phyloP scores from a whole-genome alignment of 495 filamentous ascomycete species.

The Parathielavia appendiculata region DNA sequence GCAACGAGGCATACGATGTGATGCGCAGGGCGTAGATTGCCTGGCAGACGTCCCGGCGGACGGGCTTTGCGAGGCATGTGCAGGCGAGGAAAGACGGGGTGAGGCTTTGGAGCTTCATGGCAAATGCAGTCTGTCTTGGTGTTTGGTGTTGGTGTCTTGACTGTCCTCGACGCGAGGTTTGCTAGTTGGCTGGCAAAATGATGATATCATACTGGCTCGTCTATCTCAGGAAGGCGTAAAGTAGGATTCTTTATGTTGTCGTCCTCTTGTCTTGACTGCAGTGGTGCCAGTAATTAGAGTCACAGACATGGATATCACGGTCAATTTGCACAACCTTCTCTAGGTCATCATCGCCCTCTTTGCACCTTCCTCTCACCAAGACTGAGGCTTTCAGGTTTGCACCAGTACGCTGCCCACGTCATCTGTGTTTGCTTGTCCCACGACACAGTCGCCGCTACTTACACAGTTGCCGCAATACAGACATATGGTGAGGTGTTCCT shows the following conservation, averaged over 20 bases:
- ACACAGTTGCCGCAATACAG: conserved; percentile 1
- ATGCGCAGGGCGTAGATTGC: conserved; percentile 22
- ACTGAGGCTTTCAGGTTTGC: not conserved
- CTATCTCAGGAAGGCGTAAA: no score
- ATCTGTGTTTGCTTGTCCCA: conserved; percentile 11
- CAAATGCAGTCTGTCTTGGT: no score
- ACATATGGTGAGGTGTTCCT: conserved; percentile 1
- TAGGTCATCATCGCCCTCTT: not conserved
- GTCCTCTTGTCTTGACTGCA: no score
- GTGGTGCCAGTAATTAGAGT: no score
- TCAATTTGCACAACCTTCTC: not conserved
- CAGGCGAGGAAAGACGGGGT: conserved; percentile 15
- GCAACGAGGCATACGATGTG: conserved; percentile 18
- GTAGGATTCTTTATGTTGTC: not conserved
- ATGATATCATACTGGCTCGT: no score
- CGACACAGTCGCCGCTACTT: conserved; percentile 3
- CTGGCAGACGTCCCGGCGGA: conserved; percentile 9
- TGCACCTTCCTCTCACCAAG: conserved; percentile 8
- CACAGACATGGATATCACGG: not conserved
- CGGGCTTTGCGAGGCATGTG: conserved; percentile 15
- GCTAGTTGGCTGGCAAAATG: not conserved
- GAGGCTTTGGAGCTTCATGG: conserved; percentile 22
- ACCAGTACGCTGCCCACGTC: conserved; percentile 1
- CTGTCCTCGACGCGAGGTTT: not conserved
- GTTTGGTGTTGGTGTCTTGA: not conserved